Evolutionary conservation across 2,329 filamentous ascomycete genomes (phyloP), one percentile per base, ranked within the genome.

Genomic region (Tricladium varicosporioides): DNA sequence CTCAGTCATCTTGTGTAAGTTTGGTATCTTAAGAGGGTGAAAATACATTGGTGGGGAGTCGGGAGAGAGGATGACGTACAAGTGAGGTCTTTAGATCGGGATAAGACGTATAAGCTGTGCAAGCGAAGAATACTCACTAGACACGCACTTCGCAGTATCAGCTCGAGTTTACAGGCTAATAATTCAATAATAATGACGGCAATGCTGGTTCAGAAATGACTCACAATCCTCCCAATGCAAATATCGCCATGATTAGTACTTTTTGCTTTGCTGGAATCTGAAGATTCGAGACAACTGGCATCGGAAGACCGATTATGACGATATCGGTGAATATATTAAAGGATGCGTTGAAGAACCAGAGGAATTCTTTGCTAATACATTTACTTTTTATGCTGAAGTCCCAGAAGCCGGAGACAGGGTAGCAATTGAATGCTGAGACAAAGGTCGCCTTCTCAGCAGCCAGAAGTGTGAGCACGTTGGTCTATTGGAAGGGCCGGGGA

Each of bases 201-300:
- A 48, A 14, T 18, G 42, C 7, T 10, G 13, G 13, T 14, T 9
- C 3, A 27, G 16, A 45, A 16, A n/a, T 27, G 9, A 60, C 64
- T 57, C 55, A 65, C 64, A 66, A 65, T 45, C 60, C 64, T 31
- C 64, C 64, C 14, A 65, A 43, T 15, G 58, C 58, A 52, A 66
- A 65, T 15, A 65, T 48, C 27, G 48, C 9, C 54, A 65, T 61
- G 46, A 66, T 46, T 5, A 54, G 50, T 14, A 62, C 53, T 48
- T 65, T 65, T 36, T 64, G 62, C 31, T 54, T 62, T 11, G n/a
- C n/a, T 14, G 64, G 62, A 16, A 66, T 43, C 9, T 48, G 52
- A 48, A 66, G 45, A 19, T 36, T 58, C 16, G 49, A 55, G 13
- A 66, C 19, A 2, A 55, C 55, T 5, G 59, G 63, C 45, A 66